Conservation (phyloP, 306 rosid species). For the Bauhinia variegata region DNA sequence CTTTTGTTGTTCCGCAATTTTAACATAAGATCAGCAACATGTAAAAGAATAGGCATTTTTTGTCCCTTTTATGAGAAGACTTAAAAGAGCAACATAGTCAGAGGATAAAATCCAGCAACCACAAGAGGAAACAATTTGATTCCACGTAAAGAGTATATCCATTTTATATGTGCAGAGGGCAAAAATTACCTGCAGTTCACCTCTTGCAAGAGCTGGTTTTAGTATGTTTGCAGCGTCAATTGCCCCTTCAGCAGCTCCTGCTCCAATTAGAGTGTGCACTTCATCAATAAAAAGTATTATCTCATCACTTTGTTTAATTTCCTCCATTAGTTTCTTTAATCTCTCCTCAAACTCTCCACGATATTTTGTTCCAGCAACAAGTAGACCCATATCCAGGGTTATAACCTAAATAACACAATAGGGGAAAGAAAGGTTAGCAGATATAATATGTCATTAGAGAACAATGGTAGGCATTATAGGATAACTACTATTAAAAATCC, state of each 20-base stretch:
- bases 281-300: slow-evolving; percentile 89
- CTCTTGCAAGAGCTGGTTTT: slow-evolving; percentile 96
- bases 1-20: neutral
- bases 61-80: neutral
- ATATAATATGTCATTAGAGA: slow-evolving; percentile 24
- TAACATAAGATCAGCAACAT: slow-evolving; percentile 11
- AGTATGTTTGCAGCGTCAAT: slow-evolving; percentile 95
- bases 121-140: too few species aligned
- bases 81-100: too few species aligned
- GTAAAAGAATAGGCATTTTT: slow-evolving; percentile 12
- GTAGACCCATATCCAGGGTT: slow-evolving; percentile 97
- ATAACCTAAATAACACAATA: slow-evolving; percentile 65
- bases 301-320: slow-evolving; percentile 94
- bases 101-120: slow-evolving; percentile 1
- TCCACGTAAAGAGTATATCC: neutral
- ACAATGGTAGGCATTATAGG: slow-evolving; percentile 15
- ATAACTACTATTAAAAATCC: slow-evolving; percentile 15
- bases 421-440: neutral
- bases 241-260: slow-evolving; percentile 99
- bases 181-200: slow-evolving; percentile 86
- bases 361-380: slow-evolving; percentile 95
- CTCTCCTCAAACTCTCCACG: slow-evolving; percentile 99
- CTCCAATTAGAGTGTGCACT: slow-evolving; percentile 96
- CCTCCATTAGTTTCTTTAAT: slow-evolving; percentile 93
- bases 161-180: neutral